Base-by-base conservation (phyloP, 768 basidiomycete genomes). In the Lactarius hengduanensis region DNA sequence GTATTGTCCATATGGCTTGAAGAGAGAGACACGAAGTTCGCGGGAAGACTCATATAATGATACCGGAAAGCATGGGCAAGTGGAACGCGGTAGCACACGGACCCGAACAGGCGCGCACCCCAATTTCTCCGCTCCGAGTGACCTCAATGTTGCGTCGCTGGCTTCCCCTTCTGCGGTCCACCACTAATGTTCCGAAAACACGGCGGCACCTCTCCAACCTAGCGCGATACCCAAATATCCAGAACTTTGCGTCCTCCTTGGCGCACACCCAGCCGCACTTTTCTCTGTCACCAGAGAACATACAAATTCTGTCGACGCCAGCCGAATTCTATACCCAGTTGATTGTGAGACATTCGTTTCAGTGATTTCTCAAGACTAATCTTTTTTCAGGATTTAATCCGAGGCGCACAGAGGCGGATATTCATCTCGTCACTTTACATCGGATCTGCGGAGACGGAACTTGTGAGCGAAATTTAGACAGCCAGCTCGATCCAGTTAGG, bases 371-470 rank as follows among this genome's bases (percentile, higher is more conserved):
- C 15, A 4, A 43, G 2, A 65, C 16, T 41, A 6, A 28, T 32
- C 28, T n/a, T 15, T 5, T 0, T 41, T 28, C 57, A 96, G 94
- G 80, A 84, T 65, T 88, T 93, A 82, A 87, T 98, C 61, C 78
- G 78, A 54, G 80, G 84, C n/a, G 96, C 96, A 0, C 84, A 86
- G 64, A 77, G 80, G 59, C 85, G 95, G 63, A 86, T 99, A 71
- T 92, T 96, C 73, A 82, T 99, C 34, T 97, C 96, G 0, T 92
- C 92, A 1, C 78, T 97, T 13, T 97, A 97, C 75, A 86, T 97
- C 62, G 94, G 94, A 15, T 83, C 86, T 13, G 83, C 86, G 59
- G 94, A 97, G 75, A 77, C 78, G 10, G 84, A 91, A 67, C 82
- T 99, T 70, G 96, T 96, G 64, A 71, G 90, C 80, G 58, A 41